Percentiles rank a stretch among this genome's conserved stretches.
These are phyloP conservation scores for Miscanthus lutarioriparius DNA, from an alignment of 176 grass and related monocot genomes.

Conservation along the genomic window DNA sequence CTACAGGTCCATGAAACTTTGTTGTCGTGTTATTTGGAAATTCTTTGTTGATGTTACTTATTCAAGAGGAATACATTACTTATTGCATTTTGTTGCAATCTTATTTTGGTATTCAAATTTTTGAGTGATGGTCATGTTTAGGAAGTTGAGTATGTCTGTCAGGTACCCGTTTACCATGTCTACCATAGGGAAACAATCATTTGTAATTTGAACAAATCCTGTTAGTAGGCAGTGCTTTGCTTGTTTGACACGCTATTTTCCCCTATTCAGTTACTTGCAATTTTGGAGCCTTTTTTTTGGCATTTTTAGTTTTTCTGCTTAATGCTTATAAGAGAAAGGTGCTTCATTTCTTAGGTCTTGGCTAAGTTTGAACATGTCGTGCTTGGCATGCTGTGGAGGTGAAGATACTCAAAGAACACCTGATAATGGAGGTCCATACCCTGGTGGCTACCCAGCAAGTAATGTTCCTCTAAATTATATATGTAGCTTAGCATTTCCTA, in stretches of 20 bases:
- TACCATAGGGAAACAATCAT: not conserved
- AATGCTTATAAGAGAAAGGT: slow-evolving; percentile 1
- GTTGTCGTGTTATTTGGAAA: slow-evolving; percentile 4
- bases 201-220: slow-evolving; percentile 12
- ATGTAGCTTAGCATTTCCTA: slow-evolving; percentile 9
- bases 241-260: not conserved
- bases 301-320: not conserved
- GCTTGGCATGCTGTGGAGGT: slow-evolving; percentile 34
- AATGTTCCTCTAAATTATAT: slow-evolving; percentile 16
- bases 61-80: not conserved
- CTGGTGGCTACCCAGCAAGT: slow-evolving; percentile 34
- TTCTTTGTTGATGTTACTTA: not conserved
- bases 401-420: slow-evolving; percentile 37
- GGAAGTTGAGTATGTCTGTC: not conserved
- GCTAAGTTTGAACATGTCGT: slow-evolving; percentile 30
- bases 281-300: not conserved
- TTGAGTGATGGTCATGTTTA: not conserved
- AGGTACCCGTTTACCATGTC: not conserved
- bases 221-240: not conserved
- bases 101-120: not conserved
- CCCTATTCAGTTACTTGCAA: not conserved
- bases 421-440: slow-evolving; percentile 38
- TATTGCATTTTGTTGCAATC: not conserved
- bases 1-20: not conserved
- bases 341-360: not conserved